Evolutionary conservation across 2,329 filamentous ascomycete species (phyloP), one percentile per base, ranked within the genome.

Genomic region (Paecilomyces variotii): DNA sequence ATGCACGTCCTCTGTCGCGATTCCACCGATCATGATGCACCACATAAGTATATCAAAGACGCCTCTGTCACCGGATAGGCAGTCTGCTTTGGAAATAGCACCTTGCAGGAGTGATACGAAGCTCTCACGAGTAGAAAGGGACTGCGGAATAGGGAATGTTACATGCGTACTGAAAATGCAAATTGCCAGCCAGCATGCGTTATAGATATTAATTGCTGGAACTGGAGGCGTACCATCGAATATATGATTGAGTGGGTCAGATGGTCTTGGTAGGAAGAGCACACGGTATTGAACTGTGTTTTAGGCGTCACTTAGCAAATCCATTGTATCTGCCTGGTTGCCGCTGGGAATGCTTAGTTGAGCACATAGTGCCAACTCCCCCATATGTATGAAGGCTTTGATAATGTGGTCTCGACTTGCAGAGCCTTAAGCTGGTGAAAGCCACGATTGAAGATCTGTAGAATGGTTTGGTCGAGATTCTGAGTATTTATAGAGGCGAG

Each of bases 221-320:
- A 25, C 45, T 28, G 10, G 9, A 26, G 34, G 34, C n/a, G 30
- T 55, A 11, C n/a, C 34, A 6, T 61, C 56, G 32, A 57, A 49
- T 35, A 61, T 54, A 1, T 55, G 25, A 51, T 27, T 11, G 9
- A 57, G 55, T 11, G 57, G 35, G 19, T 56, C 56, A 5, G 53
- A 27, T 27, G 57, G 28, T 9, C 34, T 39, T 14, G 60, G 60
- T 25, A 61, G 53, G 39, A 39, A 56, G 10, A 52, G 34, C 51
- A 61, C 52, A 28, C 58, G 58, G 30, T 61, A 60, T 56, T 60
- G 58, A n/a, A 54, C 28, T 9, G 57, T 32, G 50, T 61, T 61
- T 27, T 58, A 58, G 30, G 60, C 58, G 27, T 61, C 60, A 5
- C 53, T 49, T 1, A 60, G 7, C 14, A 28, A 26, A 45, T 61